These are phyloP conservation scores for Gyrodon lividus DNA, from an alignment of 768 basidiomycete genomes.

Conservation along the genomic window DNA sequence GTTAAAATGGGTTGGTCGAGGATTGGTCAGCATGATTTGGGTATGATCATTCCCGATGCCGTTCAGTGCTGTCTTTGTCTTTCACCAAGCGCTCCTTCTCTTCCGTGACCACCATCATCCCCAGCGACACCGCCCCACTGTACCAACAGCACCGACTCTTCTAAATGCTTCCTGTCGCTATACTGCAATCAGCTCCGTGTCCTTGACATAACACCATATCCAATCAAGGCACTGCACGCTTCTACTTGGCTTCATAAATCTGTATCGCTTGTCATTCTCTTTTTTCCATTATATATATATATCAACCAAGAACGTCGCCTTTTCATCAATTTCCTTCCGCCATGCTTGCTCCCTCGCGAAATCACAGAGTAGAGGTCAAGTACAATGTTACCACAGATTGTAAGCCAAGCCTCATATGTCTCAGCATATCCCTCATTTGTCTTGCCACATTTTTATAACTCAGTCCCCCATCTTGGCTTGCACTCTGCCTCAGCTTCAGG, in stretches of 20 bases:
- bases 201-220: background rate
- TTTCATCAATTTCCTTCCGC: background rate
- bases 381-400: conserved; percentile 57
- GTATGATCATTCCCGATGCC: background rate
- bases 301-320: background rate
- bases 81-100: background rate
- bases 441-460: background rate
- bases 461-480: conserved; percentile 75
- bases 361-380: conserved; percentile 43
- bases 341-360: conserved; percentile 39
- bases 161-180: background rate
- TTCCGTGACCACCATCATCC: conserved; percentile 5
- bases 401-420: conserved; percentile 24
- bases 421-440: background rate
- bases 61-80: conserved; percentile 1
- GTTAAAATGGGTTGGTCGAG: background rate
- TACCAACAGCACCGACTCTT: background rate
- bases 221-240: background rate
- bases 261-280: background rate
- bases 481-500: conserved; percentile 80
- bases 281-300: background rate
- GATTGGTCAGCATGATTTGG: conserved; percentile 1
- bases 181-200: conserved; percentile 2
- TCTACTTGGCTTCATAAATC: background rate
- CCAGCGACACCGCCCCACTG: conserved; percentile 9